Base-by-base conservation (phyloP, 2,329 filamentous ascomycete genomes). In the Fusarium nurragi region DNA sequence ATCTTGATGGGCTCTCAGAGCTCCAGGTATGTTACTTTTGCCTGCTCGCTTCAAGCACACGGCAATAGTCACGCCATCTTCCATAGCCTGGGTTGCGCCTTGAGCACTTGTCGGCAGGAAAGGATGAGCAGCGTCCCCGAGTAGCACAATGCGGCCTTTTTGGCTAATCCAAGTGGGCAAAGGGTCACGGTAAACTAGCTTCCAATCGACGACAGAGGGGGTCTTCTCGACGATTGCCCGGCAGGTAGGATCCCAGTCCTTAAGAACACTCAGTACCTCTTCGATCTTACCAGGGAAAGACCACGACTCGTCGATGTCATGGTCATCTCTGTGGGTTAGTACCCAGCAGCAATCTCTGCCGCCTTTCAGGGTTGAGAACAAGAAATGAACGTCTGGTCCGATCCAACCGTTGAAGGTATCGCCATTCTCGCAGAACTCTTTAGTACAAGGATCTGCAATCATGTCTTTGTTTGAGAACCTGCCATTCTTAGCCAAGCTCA, bases 341-440 rank as follows among this genome's bases (percentile, higher is more conserved):
- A 87, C 85, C 85, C 85, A 88, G 65, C 80, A 85, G 68, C 83
- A 86, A 55, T 70, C 68, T 9, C 60, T 62, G 2, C 67, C 67
- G 1, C 59, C 68, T n/a, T 70, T 87, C 65, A 87, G 81, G 4
- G 84, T 85, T 7, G 82, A 83, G 66, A 86, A 86, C 2, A 87
- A 75, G 60, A 86, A 84, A 64, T 86, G 84, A 46, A 67, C 54
- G 18, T 64, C 67, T 28, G 60, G 45, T 5, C 66, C 63, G 13
- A 69, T 82, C 85, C 81, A 84, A 23, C 84, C 85, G 52, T 85
- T 85, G 74, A 87, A 86, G 0, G 83, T 84, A 70, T 88, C 85
- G 30, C 84, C 85, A 55, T 86, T 79, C 30, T 76, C 78, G 64
- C 84, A 86, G 53, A 86, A 85, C 32, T 85, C 78, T 28, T 79